Conservation (phyloP, 768 basidiomycete genomes). For the Phanerodontia chrysosporium region DNA sequence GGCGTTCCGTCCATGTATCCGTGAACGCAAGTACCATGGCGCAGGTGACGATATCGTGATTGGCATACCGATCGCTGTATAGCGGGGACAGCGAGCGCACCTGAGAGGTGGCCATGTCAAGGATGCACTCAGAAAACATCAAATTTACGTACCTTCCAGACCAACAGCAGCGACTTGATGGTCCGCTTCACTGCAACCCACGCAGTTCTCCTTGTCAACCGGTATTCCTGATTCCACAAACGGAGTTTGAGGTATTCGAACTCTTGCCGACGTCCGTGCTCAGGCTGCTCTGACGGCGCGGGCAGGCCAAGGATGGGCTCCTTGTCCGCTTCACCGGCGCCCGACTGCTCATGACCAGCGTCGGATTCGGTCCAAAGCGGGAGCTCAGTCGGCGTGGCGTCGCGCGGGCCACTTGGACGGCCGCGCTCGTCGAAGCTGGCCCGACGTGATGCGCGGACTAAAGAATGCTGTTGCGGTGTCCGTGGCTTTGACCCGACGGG, state of each 20-base stretch:
- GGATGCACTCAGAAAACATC: background rate
- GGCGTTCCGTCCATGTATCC: conserved; percentile 43
- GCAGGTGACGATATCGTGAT: conserved; percentile 22
- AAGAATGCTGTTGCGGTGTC: conserved; percentile 4
- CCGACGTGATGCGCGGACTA: conserved; percentile 10
- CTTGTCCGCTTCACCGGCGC: background rate
- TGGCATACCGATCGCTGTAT: conserved; percentile 21
- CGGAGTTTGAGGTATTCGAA: conserved; percentile 1
- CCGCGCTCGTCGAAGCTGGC: background rate
- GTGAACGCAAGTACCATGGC: conserved; percentile 35
- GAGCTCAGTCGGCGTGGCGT: background rate
- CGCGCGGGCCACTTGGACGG: background rate
- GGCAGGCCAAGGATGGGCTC: background rate
- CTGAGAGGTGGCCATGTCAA: conserved; percentile 1
- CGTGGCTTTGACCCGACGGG: background rate
- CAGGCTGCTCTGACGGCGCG: background rate
- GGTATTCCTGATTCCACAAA: conserved; percentile 2
- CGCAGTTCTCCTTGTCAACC: conserved; percentile 5
- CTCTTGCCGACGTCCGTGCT: background rate
- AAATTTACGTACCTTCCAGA: conserved; percentile 28
- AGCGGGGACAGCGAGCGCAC: conserved; percentile 21
- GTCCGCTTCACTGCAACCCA: conserved; percentile 24
- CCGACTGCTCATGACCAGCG: background rate
- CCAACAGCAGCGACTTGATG: conserved; percentile 32
- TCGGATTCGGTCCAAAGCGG: conserved; percentile 2